Evolutionary conservation across 2,329 filamentous ascomycete species (phyloP).

Genomic region (Alternaria incomplexa): DNA sequence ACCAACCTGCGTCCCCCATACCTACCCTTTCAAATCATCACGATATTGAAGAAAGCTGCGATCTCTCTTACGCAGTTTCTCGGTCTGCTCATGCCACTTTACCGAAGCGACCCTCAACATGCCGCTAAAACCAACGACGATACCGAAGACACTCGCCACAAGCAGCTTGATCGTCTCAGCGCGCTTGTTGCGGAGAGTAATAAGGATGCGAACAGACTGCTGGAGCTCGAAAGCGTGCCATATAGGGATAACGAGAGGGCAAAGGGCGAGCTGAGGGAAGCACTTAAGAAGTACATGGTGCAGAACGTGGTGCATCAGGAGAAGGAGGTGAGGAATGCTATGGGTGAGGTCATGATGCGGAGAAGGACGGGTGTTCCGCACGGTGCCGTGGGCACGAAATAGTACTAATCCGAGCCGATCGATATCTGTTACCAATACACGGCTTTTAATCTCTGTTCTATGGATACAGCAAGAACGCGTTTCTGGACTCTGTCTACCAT

Average conservation of each 20-base stretch:
- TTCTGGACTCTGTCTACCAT: background rate
- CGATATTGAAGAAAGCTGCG: slow-evolving; percentile 74
- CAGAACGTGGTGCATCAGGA: slow-evolving; percentile 77
- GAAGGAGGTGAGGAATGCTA: slow-evolving; percentile 81
- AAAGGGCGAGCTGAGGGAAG: slow-evolving; percentile 65
- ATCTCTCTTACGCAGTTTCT: slow-evolving; percentile 65
- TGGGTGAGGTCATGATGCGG: slow-evolving; percentile 70
- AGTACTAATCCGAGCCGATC: background rate
- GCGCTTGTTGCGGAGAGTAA: slow-evolving; percentile 66
- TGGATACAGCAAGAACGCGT: background rate
- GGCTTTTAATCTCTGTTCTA: background rate
- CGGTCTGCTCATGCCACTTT: slow-evolving; percentile 43
- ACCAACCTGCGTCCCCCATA: slow-evolving; percentile 63
- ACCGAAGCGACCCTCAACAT: slow-evolving; percentile 37
- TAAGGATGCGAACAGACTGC: slow-evolving; percentile 70
- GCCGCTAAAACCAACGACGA: slow-evolving; percentile 30
- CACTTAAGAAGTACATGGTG: slow-evolving; percentile 85
- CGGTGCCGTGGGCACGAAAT: slow-evolving; percentile 55
- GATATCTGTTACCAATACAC: background rate
- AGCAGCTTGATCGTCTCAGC: slow-evolving; percentile 73
- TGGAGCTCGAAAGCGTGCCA: slow-evolving; percentile 81
- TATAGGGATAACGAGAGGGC: slow-evolving; percentile 75
- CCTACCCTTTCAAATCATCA: slow-evolving; percentile 84
- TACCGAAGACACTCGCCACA: slow-evolving; percentile 49
- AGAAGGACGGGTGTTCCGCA: slow-evolving; percentile 67